Base-by-base conservation (phyloP, 371 early-diverging fungal species). In the Parasitella parasitica region DNA sequence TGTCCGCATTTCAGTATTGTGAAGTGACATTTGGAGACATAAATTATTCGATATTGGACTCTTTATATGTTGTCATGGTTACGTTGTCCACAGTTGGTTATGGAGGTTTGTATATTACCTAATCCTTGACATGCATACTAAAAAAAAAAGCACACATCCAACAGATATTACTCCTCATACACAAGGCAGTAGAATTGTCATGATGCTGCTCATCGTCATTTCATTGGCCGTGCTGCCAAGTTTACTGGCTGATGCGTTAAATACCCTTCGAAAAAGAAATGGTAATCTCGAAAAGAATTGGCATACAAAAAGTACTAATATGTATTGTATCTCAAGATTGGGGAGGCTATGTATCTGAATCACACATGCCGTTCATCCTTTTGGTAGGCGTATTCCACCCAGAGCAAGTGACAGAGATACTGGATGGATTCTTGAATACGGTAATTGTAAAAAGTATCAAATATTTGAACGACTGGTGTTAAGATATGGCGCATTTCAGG, bases 61-160 rank as follows among this genome's bases (percentile, higher is more conserved):
- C 84, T 0, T 54, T 81, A 55, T 87, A 88, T 58, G 80, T 85
- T 48, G 85, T 83, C 24, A 78, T 88, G 65, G 85, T 87, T 26
- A 89, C 87, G 1, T 69, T 89, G 6, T 85, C 90, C 0, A 93
- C 93, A 0, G 93, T 93, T 9, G 93, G 93, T 1, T 93, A 91
- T 62, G 93, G 93, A 32, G 79, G 78, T 78, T 58, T 32, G 35
- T 43, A 15, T 20, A 22, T 35, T 53, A 52, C 34, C 34, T n/a
- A n/a, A n/a, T n/a, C n/a, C n/a, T n/a, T n/a, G n/a, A n/a, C n/a
- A n/a, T n/a, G 35, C 12, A 35, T 6, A 8, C 12, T 35, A 12
- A 35, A 12, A 6, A 35, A 8, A 8, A 12, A 12, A 6, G 6
- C 7, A 35, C 9, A 41, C 53, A n/a, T n/a, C 50, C 11, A 16